Conservation (phyloP, 129 eudicot genomes). For the Gnaphalium uliginosum region DNA sequence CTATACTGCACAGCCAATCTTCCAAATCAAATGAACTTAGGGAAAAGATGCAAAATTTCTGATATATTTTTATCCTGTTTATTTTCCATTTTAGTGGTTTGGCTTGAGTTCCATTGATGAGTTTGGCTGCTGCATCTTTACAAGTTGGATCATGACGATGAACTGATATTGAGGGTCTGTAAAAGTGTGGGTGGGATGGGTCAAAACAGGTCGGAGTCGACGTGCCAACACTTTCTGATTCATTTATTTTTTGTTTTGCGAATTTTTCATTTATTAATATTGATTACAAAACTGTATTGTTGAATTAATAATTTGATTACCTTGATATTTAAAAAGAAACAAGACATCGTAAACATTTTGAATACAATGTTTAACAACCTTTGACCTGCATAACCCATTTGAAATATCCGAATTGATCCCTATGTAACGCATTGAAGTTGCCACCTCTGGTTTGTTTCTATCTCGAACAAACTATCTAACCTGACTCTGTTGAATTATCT, state of each 20-base stretch:
- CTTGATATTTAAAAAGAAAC: background rate
- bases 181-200: background rate
- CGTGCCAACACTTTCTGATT: background rate
- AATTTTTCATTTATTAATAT: too few relatives aligned
- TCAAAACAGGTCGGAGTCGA: background rate
- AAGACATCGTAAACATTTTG: background rate
- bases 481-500: slow-evolving; percentile 24
- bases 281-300: background rate
- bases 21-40: background rate
- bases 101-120: background rate
- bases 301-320: background rate
- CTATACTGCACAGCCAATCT: background rate
- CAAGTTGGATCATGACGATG: slow-evolving; percentile 1
- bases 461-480: background rate
- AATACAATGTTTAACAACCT: background rate
- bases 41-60: background rate
- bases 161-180: background rate
- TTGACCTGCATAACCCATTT: background rate
- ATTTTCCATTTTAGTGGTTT: background rate
- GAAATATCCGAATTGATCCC: too few relatives aligned
- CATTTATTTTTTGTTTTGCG: too few relatives aligned
- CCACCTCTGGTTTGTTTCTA: too few relatives aligned
- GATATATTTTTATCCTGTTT: background rate
- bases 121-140: background rate
- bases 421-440: too few relatives aligned